Evolutionary conservation across 75 land plant species (phyloP), one percentile per base, ranked within the genome.

Genomic region (Picea glauca): DNA sequence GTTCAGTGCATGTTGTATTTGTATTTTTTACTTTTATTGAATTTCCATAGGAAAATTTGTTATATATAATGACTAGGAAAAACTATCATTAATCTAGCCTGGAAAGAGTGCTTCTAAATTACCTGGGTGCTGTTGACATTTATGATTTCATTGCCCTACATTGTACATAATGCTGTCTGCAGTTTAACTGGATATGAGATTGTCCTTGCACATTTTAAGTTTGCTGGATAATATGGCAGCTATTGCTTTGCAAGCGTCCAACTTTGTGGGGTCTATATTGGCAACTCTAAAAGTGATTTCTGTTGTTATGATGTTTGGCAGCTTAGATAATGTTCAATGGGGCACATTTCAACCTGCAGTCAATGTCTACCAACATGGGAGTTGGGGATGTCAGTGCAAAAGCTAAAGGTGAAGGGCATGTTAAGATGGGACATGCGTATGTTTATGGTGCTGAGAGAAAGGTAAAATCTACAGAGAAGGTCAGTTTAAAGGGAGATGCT

Each of bases 401-500:
- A 32, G 50, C 26, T 21, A 15, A 50, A 50, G 56, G 43, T 2
- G 74, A 70, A 70, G 21, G 9, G 20, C 21, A 46, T 70, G 23
- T 40, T 20, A 43, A 43, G 50, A 70, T 70, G 74, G 74, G 74
- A 70, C 74, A 70, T 70, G n/a, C 74, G 2, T 46, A 43, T 14
- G 8, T 70, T 7, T 43, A 43, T 70, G n/a, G 35, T 70, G 56
- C 12, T 1, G 56, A 50, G 56, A 70, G 43, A 20, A 20, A 12
- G 9, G 54, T 20, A 43, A 70, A 70, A 21, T 43, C 46, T 70
- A 32, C 8, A n/a, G 50, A 70, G 21, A 43, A 43, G 50, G 13
- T 38, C 23, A 43, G 12, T 15, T 8, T n/a, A 20, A 70, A 70
- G 54, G 74, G 74, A 70, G 23, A n/a, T 20, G 11, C 54, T 40